These are phyloP conservation scores for Aspergillus novoparasiticus DNA, from an alignment of 2,329 filamentous ascomycete genomes.

Conservation along the genomic window DNA sequence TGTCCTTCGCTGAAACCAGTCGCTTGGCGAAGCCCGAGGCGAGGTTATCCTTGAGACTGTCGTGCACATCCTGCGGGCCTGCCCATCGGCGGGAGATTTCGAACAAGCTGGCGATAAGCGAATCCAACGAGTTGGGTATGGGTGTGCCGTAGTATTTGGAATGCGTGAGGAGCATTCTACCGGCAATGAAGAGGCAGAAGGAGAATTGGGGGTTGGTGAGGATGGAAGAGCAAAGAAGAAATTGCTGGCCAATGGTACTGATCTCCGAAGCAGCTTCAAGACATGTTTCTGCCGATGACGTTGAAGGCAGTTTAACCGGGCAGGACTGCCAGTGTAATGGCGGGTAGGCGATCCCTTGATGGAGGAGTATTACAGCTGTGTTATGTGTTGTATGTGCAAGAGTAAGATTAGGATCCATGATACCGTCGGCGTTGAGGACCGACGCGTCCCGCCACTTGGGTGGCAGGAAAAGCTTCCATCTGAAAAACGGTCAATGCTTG, in stretches of 20 bases:
- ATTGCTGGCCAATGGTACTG: slow-evolving; percentile 45
- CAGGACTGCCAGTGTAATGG: slow-evolving; percentile 32
- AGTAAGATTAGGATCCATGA: slow-evolving; percentile 54
- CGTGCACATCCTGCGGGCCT: slow-evolving; percentile 21
- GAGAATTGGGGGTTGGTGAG: slow-evolving; percentile 43
- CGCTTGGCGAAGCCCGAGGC: slow-evolving; percentile 24
- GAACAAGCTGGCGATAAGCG: slow-evolving; percentile 34
- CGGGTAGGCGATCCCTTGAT: slow-evolving; percentile 51
- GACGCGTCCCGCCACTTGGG: slow-evolving; percentile 34
- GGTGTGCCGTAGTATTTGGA: slow-evolving; percentile 33
- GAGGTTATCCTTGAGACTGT: slow-evolving; percentile 15
- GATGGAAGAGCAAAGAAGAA: slow-evolving; percentile 39
- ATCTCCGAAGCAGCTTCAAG: slow-evolving; percentile 51
- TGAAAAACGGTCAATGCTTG: not conserved
- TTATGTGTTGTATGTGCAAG: slow-evolving; percentile 55
- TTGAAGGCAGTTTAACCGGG: slow-evolving; percentile 45
- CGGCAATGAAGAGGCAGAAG: slow-evolving; percentile 52
- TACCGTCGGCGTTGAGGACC: slow-evolving; percentile 35
- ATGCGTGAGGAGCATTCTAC: slow-evolving; percentile 45
- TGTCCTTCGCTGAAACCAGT: slow-evolving; percentile 17
- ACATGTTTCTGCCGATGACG: slow-evolving; percentile 54
- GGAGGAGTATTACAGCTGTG: slow-evolving; percentile 52
- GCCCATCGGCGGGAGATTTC: slow-evolving; percentile 45
- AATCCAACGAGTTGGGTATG: slow-evolving; percentile 35
- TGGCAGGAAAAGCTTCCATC: slow-evolving; percentile 34